phyloP scores from a whole-genome alignment of 495 filamentous ascomycete genomes.

The Entonaema liquescens region DNA sequence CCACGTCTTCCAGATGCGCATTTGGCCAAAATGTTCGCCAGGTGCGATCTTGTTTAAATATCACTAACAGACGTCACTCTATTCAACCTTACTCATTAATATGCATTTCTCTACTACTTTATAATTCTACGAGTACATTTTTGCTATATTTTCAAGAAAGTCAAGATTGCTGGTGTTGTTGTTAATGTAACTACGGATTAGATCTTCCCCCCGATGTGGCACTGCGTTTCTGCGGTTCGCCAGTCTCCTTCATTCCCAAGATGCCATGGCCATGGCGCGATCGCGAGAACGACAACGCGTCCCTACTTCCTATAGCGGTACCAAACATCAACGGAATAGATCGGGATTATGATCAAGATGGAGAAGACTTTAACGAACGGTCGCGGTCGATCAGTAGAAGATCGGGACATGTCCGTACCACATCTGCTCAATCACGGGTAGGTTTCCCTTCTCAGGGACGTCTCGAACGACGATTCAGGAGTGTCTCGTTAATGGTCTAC shows the following conservation, averaged over 20 bases:
- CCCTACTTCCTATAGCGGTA: slow-evolving; percentile 49
- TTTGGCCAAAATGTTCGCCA: slow-evolving; percentile 22
- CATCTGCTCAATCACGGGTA: slow-evolving; percentile 59
- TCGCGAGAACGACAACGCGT: slow-evolving; percentile 48
- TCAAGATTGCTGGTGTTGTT: slow-evolving; percentile 9
- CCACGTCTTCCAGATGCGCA: slow-evolving; percentile 35
- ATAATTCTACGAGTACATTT: slow-evolving; percentile 28
- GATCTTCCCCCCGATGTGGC: slow-evolving; percentile 35
- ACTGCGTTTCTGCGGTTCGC: slow-evolving; percentile 33
- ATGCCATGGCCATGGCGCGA: slow-evolving; percentile 52
- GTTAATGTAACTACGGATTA: slow-evolving; percentile 25
- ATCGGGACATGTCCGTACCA: slow-evolving; percentile 50
- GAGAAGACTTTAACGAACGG: slow-evolving; percentile 38
- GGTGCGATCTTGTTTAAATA: slow-evolving; percentile 16
- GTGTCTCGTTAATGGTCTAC: not conserved
- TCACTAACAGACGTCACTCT: slow-evolving; percentile 22
- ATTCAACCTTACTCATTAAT: slow-evolving; percentile 9
- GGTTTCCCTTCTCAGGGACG: slow-evolving; percentile 17
- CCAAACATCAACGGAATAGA: slow-evolving; percentile 45
- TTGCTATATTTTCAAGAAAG: slow-evolving; percentile 12
- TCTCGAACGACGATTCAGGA: not conserved
- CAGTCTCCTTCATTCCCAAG: slow-evolving; percentile 34
- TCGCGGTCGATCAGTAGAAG: slow-evolving; percentile 47
- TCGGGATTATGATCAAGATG: slow-evolving; percentile 40
- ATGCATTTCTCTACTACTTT: slow-evolving; percentile 24